Conservation (phyloP, 305 asterid species). For the Coffea humblotiana region DNA sequence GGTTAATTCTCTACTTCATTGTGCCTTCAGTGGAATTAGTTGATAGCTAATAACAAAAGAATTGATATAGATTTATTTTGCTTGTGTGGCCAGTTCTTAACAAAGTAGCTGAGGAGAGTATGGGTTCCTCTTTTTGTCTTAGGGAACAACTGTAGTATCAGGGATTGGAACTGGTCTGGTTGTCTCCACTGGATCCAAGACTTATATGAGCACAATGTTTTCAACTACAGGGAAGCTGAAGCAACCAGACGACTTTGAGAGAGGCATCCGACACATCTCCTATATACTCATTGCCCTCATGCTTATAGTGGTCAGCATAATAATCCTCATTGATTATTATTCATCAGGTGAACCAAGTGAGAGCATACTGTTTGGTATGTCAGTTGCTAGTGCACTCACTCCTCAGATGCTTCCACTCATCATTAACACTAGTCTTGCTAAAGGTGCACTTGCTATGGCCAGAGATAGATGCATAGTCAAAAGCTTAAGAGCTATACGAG, state of each 20-base stretch:
- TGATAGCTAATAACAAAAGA: not conserved
- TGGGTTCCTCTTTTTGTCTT: constrained; percentile 5
- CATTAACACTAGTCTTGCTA: constrained; percentile 21
- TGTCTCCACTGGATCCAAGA: constrained; percentile 25
- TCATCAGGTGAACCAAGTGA: constrained; percentile 12
- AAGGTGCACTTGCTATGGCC: constrained; percentile 29
- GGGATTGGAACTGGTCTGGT: constrained; percentile 26
- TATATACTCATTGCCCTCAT: constrained; percentile 16
- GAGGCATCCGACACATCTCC: constrained; percentile 25
- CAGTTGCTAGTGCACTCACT: constrained; percentile 28
- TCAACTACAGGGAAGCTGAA: constrained; percentile 19
- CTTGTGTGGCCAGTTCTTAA: not conserved
- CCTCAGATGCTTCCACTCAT: constrained; percentile 32
- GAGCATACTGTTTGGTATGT: constrained; percentile 23
- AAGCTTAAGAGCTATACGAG: constrained; percentile 18
- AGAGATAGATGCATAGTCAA: constrained; percentile 25
- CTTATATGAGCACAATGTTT: constrained; percentile 28
- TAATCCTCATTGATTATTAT: constrained; percentile 11
- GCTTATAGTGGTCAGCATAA: constrained; percentile 13
- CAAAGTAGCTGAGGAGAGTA: not conserved
- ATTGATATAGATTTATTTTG: not conserved
- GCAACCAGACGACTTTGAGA: constrained; percentile 21
- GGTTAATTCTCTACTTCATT: not conserved
- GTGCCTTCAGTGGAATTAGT: not conserved
- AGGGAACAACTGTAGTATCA: constrained; percentile 29